Evolutionary conservation across 139 green algal species (phyloP).

Genomic region (Chlamydomonas sp.): DNA sequence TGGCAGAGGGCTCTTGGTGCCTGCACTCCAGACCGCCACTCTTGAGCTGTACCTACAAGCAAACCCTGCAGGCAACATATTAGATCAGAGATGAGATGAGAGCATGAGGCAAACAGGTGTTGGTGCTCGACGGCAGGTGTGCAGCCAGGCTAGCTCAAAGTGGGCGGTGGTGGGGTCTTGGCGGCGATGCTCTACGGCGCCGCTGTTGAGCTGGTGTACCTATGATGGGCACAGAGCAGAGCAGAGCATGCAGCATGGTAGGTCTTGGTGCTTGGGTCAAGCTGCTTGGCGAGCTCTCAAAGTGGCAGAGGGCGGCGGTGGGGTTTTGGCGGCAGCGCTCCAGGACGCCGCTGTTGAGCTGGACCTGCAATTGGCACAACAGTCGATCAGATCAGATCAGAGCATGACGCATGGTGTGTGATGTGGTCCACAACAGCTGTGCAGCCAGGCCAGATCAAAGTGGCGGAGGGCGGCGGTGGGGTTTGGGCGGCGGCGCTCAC

Average conservation of each 20-base stretch:
- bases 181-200: constrained; percentile 53
- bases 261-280: constrained; percentile 38
- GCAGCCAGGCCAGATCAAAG: no score
- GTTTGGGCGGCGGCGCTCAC: no score
- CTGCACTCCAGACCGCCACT: no score
- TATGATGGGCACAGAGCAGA: background rate
- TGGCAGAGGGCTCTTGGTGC: no score
- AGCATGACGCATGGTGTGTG: no score
- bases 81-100: no score
- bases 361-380: constrained; percentile 47
- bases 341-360: constrained; percentile 71
- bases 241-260: no score
- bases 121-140: no score
- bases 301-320: constrained; percentile 45
- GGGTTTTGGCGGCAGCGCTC: constrained; percentile 37
- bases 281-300: constrained; percentile 30
- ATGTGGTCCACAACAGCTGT: background rate
- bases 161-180: constrained; percentile 37
- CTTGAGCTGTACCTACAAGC: no score
- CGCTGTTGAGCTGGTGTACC: constrained; percentile 63
- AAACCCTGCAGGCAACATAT: no score
- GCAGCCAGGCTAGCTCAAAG: constrained; percentile 44
- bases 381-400: background rate
- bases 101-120: no score
- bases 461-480: no score